phyloP scores from a whole-genome alignment of 2,329 filamentous ascomycete species.

The Cytospora mali region DNA sequence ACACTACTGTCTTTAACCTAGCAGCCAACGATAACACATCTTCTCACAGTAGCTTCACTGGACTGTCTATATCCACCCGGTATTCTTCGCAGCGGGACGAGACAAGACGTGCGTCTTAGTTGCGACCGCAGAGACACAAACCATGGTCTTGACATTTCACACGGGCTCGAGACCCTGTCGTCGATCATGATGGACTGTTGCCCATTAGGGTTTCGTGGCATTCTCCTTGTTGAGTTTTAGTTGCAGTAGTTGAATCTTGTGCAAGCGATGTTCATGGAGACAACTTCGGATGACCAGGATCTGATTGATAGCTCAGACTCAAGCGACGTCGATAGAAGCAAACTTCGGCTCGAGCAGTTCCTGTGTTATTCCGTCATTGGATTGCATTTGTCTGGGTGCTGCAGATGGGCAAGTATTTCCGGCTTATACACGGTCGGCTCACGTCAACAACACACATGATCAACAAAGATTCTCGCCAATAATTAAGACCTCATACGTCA shows the following conservation, averaged over 20 bases:
- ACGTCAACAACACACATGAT: background rate
- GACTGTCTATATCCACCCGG: slow-evolving; percentile 5
- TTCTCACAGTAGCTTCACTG: slow-evolving; percentile 13
- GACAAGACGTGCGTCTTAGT: slow-evolving; percentile 6
- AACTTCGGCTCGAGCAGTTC: background rate
- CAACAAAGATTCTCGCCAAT: background rate
- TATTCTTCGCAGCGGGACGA: background rate
- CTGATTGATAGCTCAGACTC: background rate
- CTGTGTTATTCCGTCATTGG: background rate
- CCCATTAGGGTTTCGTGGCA: slow-evolving; percentile 3
- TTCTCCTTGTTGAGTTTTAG: background rate
- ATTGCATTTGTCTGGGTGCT: background rate
- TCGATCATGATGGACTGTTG: slow-evolving; percentile 12
- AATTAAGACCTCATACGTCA: background rate
- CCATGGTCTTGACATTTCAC: slow-evolving; percentile 5
- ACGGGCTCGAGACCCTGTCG: too few relatives aligned
- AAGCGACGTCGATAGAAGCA: background rate
- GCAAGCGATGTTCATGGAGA: background rate
- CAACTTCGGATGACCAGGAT: background rate
- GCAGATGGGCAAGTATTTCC: background rate
- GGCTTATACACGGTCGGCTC: too few relatives aligned
- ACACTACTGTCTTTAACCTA: too few relatives aligned
- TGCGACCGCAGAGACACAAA: background rate
- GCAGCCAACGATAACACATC: too few relatives aligned
- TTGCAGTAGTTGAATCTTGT: background rate